Conservation (phyloP, 1,284 basidiomycete species). For the Fomitopsis pinicola region DNA sequence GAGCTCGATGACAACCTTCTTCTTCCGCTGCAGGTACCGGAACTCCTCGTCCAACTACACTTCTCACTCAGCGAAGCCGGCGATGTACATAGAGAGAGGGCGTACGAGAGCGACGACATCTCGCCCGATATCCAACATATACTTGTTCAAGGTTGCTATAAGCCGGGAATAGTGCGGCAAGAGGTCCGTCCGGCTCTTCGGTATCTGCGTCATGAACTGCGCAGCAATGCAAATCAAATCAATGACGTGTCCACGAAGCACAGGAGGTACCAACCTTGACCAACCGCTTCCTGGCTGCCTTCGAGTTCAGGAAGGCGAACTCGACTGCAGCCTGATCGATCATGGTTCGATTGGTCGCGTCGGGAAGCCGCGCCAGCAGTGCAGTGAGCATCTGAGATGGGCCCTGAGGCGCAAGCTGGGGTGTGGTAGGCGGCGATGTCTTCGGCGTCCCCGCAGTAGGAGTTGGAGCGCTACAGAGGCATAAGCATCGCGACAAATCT, state of each 20-base stretch:
- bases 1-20: slow-evolving; percentile 86
- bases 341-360: slow-evolving; percentile 87
- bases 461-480: slow-evolving; percentile 41
- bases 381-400: slow-evolving; percentile 91
- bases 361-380: slow-evolving; percentile 88
- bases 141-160: slow-evolving; percentile 82
- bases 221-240: not conserved
- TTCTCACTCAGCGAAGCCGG: not conserved
- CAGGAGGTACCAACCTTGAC: slow-evolving; percentile 56
- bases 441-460: slow-evolving; percentile 68
- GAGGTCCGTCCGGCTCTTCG: slow-evolving; percentile 87
- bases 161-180: slow-evolving; percentile 92
- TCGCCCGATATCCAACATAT: slow-evolving; percentile 90
- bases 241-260: not conserved
- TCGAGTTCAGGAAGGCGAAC: slow-evolving; percentile 95
- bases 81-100: not conserved
- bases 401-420: slow-evolving; percentile 74
- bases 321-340: slow-evolving; percentile 96
- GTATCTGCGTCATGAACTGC: slow-evolving; percentile 83
- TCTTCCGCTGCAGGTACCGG: slow-evolving; percentile 92
- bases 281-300: slow-evolving; percentile 88
- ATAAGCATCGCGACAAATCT: slow-evolving; percentile 1
- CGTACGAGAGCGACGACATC: slow-evolving; percentile 75
- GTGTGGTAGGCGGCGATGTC: slow-evolving; percentile 56
- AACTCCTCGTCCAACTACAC: slow-evolving; percentile 92